Evolutionary conservation across 768 basidiomycete species (phyloP), one percentile per base, ranked within the genome.

Genomic region (Lactarius pseudohatsudake): DNA sequence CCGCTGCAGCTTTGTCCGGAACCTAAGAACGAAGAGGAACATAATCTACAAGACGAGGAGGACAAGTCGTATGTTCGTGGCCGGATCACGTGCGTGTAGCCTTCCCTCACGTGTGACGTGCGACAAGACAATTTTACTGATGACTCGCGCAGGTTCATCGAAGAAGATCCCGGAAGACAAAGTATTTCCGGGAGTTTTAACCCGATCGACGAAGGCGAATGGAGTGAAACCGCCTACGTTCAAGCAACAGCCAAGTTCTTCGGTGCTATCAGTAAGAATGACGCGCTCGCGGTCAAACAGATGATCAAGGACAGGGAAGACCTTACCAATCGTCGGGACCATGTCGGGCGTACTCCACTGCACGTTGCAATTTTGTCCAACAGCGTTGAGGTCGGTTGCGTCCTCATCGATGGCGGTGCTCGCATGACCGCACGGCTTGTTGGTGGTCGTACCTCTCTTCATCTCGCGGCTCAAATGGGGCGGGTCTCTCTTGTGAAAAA

Each of bases 121-220:
- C 28, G 6, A 18, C 47, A 64, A 10, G 36, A 36, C 30, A 20
- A 8, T 38, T 22, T 7, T 45, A 13, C 50, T 26, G 50, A 53
- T 15, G 6, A 2, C 50, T 2, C 26, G 0, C 4, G 13, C 64
- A 86, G 85, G 45, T 87, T 86, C 73, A 83, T 87, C 28, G 75
- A 84, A 69, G 84, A 86, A 61, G 81, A 87, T 67, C 86, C 85
- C 2, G 85, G 85, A 0, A 83, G 86, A 13, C 86, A 88, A 72
- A 82, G 76, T 53, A 81, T 87, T 45, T 82, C 85, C 1, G 86
- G 86, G 1, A 84, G 83, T 71, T 88, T 88, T 78, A 83, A 85
- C 61, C 86, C 86, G 0, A 87, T 87, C 71, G 86, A 89, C 68
- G 83, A 81, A 18, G 85, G 85, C 15, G 85, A 87, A 78, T 89